Percentiles rank a stretch among this genome's conserved stretches.
These are phyloP conservation scores for Paramarasmius palmivorus DNA, from an alignment of 1,284 basidiomycete species.

Conservation along the genomic window DNA sequence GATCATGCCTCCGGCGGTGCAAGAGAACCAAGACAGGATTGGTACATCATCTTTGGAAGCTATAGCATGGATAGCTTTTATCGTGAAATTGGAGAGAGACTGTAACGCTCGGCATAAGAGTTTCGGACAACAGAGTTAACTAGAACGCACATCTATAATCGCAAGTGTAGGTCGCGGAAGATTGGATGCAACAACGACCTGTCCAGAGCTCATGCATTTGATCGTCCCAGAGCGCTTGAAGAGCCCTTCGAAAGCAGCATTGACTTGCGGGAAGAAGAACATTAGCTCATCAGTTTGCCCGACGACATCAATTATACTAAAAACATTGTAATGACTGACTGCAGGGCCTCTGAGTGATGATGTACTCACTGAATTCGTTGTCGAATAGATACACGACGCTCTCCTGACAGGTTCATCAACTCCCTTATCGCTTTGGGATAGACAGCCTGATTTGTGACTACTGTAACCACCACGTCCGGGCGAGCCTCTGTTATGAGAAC, in stretches of 20 bases:
- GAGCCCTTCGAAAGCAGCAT: slow-evolving; percentile 3
- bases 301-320: slow-evolving; percentile 2
- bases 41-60: too few species aligned
- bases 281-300: not conserved
- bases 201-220: slow-evolving; percentile 5
- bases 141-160: slow-evolving; percentile 6
- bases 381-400: not conserved
- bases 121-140: not conserved
- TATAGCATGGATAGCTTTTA: not conserved
- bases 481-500: slow-evolving; percentile 2
- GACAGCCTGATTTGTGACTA: not conserved
- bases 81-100: too few species aligned
- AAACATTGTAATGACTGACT: not conserved
- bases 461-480: slow-evolving; percentile 5
- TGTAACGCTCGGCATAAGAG: too few species aligned
- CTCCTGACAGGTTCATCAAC: slow-evolving; percentile 1
- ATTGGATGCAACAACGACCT: not conserved
- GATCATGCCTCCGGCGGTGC: too few species aligned
- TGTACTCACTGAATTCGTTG: not conserved
- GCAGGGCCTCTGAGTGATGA: not conserved
- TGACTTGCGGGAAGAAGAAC: not conserved
- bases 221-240: slow-evolving; percentile 2
- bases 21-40: too few species aligned
- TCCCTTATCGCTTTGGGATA: slow-evolving; percentile 5
- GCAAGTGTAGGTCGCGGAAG: slow-evolving; percentile 4